Conservation (phyloP, 106 monocot genomes). For the Dioscorea alata region DNA sequence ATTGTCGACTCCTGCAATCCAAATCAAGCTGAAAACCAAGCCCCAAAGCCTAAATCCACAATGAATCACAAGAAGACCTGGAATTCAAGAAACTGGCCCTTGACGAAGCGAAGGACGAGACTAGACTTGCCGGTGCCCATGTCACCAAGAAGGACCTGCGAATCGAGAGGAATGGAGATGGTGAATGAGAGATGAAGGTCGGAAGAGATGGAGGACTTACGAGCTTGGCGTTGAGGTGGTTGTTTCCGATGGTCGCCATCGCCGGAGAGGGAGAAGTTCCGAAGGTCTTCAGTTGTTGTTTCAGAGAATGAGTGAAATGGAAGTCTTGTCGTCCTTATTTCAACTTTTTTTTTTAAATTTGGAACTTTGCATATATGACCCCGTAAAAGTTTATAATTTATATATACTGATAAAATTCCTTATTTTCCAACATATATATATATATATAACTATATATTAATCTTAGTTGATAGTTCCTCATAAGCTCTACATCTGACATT, state of each 20-base stretch:
- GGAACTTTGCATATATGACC: no score
- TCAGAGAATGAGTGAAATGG: not conserved
- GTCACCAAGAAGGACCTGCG: slow-evolving; percentile 85
- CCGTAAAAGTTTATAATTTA: no score
- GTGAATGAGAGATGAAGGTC: not conserved
- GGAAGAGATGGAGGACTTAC: slow-evolving; percentile 16
- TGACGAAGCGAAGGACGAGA: slow-evolving; percentile 94
- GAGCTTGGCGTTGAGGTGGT: slow-evolving; percentile 74
- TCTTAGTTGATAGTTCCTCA: no score
- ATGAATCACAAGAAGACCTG: slow-evolving; percentile 35
- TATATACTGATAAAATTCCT: no score
- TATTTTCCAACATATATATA: no score
- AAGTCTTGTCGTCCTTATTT: no score
- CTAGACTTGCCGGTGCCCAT: slow-evolving; percentile 98
- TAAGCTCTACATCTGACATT: no score
- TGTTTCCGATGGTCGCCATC: slow-evolving; percentile 75
- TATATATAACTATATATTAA: no score
- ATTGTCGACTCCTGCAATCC: slow-evolving; percentile 83
- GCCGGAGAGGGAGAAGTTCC: no score
- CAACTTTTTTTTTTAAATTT: no score
- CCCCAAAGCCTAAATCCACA: no score
- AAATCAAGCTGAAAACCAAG: not conserved
- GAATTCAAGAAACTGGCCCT: slow-evolving; percentile 95
- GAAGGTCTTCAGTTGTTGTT: no score
- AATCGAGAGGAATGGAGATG: not conserved